Evolutionary conservation across 331 rosid genomes (phyloP), one percentile per base, ranked within the genome.

Genomic region (Acacia concinna): DNA sequence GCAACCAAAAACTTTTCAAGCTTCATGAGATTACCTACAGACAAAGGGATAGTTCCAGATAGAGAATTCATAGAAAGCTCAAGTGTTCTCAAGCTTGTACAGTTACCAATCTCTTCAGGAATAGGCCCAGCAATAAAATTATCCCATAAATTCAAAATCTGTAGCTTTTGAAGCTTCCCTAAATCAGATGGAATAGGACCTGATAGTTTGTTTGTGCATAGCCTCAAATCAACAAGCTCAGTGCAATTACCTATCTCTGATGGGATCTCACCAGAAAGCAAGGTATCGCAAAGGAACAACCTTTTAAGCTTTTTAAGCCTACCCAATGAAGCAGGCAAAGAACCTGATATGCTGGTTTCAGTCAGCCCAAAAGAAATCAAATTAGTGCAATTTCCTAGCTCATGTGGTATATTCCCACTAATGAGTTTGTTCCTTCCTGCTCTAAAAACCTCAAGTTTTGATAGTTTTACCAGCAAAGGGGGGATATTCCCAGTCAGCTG

Each of bases 221-320:
- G 87, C 68, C 74, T 84, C 85, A 90, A 77, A 59, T 83, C 74
- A 0, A 79, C 85, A 47, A 90, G 89, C 86, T 88, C 94, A 71
- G 92, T 84, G 73, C 94, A 90, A 76, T 88, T 84, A 77, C 92
- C 89, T 81, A 88, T 54, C 47, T 83, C 90, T 9, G 85, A 44
- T 5, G 94, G 94, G 28, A 90, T 90, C 62, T 88, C 89, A 30
- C 92, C 92, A 30, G 92, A 90, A 44, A 88, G 38, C 89, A 82
- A 84, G 2, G 94, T 84, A 38, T 90, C 84, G 79, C 85, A 86
- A 68, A 88, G 77, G 9, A 88, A 88, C 80, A 90, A 49, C 6
- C 79, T 86, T 66, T 77, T 88, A 77, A 90, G 94, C 84, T 81
- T 86, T 40, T 51, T 63, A 14, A 90, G 89, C 75, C 62, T 46